Conservation (phyloP, 768 basidiomycete genomes). For the Leucosporidium yakuticum region DNA sequence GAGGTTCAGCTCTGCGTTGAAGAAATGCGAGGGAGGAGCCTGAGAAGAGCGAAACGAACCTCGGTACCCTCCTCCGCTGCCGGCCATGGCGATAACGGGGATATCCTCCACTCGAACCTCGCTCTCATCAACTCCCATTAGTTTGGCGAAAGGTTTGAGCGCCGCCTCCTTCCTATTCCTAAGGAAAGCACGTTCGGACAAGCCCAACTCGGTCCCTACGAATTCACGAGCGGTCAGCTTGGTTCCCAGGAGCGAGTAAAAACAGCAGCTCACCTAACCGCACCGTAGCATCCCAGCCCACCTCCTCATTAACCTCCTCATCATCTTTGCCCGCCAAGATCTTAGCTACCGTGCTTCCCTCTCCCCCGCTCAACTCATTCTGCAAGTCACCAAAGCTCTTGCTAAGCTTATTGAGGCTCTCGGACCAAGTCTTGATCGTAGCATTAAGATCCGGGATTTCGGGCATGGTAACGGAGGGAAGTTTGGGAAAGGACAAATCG, state of each 20-base stretch:
- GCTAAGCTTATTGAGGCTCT: slow-evolving; percentile 63
- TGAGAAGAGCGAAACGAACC: too few relatives aligned
- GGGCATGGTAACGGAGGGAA: slow-evolving; percentile 5
- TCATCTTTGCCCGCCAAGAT: slow-evolving; percentile 51
- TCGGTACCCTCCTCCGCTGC: slow-evolving; percentile 39
- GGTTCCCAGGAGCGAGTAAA: too few relatives aligned
- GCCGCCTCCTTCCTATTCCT: slow-evolving; percentile 37
- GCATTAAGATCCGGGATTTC: slow-evolving; percentile 38
- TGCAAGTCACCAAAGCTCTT: slow-evolving; percentile 6
- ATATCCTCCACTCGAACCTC: slow-evolving; percentile 42
- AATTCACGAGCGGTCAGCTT: too few relatives aligned
- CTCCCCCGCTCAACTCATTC: slow-evolving; percentile 57
- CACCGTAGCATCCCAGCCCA: slow-evolving; percentile 41
- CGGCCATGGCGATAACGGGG: slow-evolving; percentile 42
- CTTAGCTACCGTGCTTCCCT: slow-evolving; percentile 64
- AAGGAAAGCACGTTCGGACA: slow-evolving; percentile 40
- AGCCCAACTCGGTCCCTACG: slow-evolving; percentile 38
- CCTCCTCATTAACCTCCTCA: slow-evolving; percentile 38
- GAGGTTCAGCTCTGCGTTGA: not conserved
- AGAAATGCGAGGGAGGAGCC: not conserved
- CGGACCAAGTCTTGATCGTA: slow-evolving; percentile 87
- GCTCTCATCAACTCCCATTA: slow-evolving; percentile 36
- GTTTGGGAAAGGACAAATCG: slow-evolving; percentile 10
- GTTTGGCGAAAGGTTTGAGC: slow-evolving; percentile 37
- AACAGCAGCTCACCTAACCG: slow-evolving; percentile 16